Conservation (phyloP, 345 rosid genomes). For the Salix viminalis region DNA sequence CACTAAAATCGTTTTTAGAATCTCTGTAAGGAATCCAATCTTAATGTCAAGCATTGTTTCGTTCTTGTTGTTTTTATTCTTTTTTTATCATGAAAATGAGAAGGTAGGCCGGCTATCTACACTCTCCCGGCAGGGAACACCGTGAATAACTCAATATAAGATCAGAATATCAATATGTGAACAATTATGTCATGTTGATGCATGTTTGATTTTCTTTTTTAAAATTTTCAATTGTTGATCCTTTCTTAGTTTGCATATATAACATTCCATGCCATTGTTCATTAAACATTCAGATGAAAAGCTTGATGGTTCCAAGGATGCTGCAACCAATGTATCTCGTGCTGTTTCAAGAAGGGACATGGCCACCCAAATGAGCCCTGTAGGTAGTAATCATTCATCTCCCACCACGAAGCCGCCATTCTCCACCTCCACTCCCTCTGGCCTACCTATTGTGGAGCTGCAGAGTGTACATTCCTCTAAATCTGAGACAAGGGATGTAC, state of each 20-base stretch:
- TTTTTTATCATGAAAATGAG: too few relatives aligned
- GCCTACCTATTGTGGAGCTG: constrained; percentile 49
- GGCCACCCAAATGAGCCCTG: constrained; percentile 98
- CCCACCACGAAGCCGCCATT: constrained; percentile 51
- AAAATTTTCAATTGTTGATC: not conserved
- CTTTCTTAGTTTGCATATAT: constrained; percentile 10
- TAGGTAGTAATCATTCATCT: constrained; percentile 56
- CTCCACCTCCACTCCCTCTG: constrained; percentile 49
- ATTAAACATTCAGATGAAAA: constrained; percentile 47
- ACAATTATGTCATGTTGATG: not conserved
- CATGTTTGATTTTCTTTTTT: not conserved
- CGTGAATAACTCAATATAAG: not conserved
- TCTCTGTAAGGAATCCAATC: not conserved
- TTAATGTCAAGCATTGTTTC: not conserved
- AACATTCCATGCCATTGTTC: not conserved
- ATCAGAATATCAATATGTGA: not conserved
- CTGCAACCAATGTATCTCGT: constrained; percentile 50
- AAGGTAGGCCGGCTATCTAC: too few relatives aligned
- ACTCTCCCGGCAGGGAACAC: too few relatives aligned
- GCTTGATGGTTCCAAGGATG: constrained; percentile 47
- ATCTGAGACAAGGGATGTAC: constrained; percentile 71
- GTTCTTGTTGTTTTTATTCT: not conserved
- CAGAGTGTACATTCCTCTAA: constrained; percentile 41
- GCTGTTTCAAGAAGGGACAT: constrained; percentile 87
- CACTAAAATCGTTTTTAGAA: not conserved